Base-by-base conservation (phyloP, 208 protist genomes). In the Leishmania lainsoni region DNA sequence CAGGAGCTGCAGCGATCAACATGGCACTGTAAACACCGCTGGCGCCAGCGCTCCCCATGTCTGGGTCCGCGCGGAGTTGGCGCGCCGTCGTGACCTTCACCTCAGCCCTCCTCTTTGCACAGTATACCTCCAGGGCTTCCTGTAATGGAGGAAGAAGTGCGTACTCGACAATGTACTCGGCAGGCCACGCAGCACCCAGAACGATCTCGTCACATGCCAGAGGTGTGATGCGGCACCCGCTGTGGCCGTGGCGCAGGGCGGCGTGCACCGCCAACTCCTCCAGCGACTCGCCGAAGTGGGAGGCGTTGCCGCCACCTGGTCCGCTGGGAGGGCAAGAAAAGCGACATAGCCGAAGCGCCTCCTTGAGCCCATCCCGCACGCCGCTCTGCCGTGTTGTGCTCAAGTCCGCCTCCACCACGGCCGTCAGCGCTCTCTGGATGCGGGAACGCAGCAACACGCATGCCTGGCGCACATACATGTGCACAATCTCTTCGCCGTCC, bases 111-210 rank as follows among this genome's bases (percentile, higher is more conserved):
- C 20, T 35, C 51, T 74, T 83, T 49, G 61, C 73, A 49, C 35
- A 39, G 63, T 83, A 74, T 26, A 79, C 74, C 51, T 70, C 61
- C 32, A 80, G n/a, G 1, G 70, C 81, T 58, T 66, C 81, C 29
- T 65, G 63, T 56, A 83, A 52, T 12, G 80, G 80, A 8, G 75
- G 80, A 1, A 79, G 10, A 4, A 79, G 74, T 16, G 56, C 75
- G 80, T 79, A 75, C 39, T 79, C 80, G 32, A 83, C 80, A 49
- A 83, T 79, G 29, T 56, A 51, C 32, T 74, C 75, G 4, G 80
- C 80, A 12, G 80, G 80, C 80, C 80, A 83, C 32, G 80, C 66
- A 5, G 65, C 80, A 16, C 68, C 80, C 26, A 83, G 75, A 73
- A 79, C 65, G 17, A 74, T 12, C 74, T 83, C 80, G 49, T 83